Percentiles rank a stretch among this genome's conserved stretches.
These are phyloP conservation scores for Starmerella apis DNA, from an alignment of 805 yeast species.

Conservation along the genomic window DNA sequence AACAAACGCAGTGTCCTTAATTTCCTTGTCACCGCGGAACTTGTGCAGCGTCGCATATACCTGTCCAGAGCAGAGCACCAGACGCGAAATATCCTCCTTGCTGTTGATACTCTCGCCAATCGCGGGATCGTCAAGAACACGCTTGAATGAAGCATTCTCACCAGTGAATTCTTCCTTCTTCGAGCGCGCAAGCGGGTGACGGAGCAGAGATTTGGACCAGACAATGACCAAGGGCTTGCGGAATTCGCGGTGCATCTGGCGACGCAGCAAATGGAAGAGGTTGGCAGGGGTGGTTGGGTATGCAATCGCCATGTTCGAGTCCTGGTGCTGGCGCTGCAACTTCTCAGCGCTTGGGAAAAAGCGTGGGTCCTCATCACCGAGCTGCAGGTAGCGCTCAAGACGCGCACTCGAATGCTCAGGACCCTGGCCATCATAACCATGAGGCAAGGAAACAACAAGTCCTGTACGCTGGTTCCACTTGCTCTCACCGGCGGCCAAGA, in stretches of 20 bases:
- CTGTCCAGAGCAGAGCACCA: conserved; percentile 83
- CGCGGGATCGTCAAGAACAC: conserved; percentile 90
- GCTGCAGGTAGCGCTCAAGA: conserved; percentile 89
- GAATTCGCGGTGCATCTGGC: conserved; percentile 99
- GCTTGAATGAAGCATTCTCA: conserved; percentile 77
- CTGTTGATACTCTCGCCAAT: conserved; percentile 65
- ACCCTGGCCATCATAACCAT: conserved; percentile 99
- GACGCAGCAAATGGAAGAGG: conserved; percentile 89
- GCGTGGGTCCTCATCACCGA: conserved; percentile 94
- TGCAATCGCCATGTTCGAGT: conserved; percentile 93
- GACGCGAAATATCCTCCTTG: conserved; percentile 76
- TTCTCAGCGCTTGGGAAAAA: conserved; percentile 81
- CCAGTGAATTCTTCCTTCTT: conserved; percentile 72
- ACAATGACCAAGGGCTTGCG: conserved; percentile 70
- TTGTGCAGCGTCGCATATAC: conserved; percentile 86
- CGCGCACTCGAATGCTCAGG: conserved; percentile 99
- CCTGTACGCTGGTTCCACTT: conserved; percentile 99
- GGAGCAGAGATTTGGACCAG: conserved; percentile 86
- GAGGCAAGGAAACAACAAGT: conserved; percentile 87
- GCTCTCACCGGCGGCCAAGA: conserved; percentile 90
- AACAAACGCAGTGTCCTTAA: conserved; percentile 77
- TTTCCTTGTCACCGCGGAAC: conserved; percentile 66
- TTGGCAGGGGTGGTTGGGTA: conserved; percentile 98
- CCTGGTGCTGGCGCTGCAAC: conserved; percentile 95
- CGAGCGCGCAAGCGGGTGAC: conserved; percentile 97